Base-by-base conservation (phyloP, 768 basidiomycete genomes). In the Leccinum olivaceopallidum region DNA sequence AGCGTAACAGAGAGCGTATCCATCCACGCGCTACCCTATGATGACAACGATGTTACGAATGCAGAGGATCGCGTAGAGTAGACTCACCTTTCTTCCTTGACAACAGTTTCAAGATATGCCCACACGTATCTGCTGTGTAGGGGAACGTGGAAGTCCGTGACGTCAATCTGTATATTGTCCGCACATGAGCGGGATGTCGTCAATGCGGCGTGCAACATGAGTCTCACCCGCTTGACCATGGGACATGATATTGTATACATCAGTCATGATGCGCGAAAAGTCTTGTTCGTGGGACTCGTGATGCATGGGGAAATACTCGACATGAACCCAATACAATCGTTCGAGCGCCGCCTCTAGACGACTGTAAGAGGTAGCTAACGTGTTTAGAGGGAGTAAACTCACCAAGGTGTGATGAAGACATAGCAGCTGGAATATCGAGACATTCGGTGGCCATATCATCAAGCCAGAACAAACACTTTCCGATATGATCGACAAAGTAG, bases 231-330 rank as follows among this genome's bases (percentile, higher is more conserved):
- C 80, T 63, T 78, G 75, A 2, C 77, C 84, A 68, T 88, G 86
- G 28, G 81, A 76, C 48, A 88, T 79, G 1, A 85, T 74, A 47
- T 78, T 73, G 51, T 81, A 79, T 8, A 86, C 75, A 20, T 85
- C 80, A 18, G 82, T 78, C 16, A 85, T 63, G 6, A 70, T 63
- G n/a, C 67, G 63, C 8, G 71, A 67, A 5, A 85, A 65, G 3
- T 74, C 68, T 12, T 70, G 65, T 16, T 60, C 55, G 12, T 77
- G 63, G 62, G 86, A 84, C 66, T 55, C 53, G n/a, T 79, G 66
- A 67, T 89, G 87, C 73, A 82, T 83, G 0, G 85, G 85, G 68
- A 85, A 88, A 61, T 76, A 81, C 64, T 88, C 86, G 18, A 86
- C 71, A 61, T 90, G 88, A 1, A 66, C 66, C 88, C 87, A 88